Evolutionary conservation across 352 stramenopile genomes (phyloP).

Genomic region (Globisporangium takayamanum): DNA sequence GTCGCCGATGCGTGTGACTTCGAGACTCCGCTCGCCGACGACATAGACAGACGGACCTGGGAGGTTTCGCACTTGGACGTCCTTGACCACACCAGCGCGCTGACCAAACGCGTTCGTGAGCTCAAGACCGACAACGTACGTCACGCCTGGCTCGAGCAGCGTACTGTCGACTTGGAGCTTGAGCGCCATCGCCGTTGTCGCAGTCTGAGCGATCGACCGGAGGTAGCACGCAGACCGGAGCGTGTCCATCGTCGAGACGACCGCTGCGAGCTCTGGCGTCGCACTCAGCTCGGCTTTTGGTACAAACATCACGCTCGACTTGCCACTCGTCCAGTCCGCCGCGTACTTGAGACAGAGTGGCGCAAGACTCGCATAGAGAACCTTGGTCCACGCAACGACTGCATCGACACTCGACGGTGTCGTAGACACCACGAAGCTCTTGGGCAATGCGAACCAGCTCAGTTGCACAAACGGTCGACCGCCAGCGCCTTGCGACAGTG

Average conservation of each 20-base stretch:
- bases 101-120: conserved; percentile 60
- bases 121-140: conserved; percentile 42
- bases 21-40: conserved; percentile 30
- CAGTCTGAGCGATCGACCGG: conserved; percentile 22
- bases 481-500: conserved; percentile 42
- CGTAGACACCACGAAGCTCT: conserved; percentile 9
- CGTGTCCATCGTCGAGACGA: conserved; percentile 36
- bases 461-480: conserved; percentile 37
- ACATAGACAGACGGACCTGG: conserved; percentile 45
- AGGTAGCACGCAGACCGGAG: conserved; percentile 49
- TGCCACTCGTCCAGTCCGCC: conserved; percentile 28
- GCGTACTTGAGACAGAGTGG: conserved; percentile 49
- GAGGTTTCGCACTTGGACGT: conserved; percentile 27
- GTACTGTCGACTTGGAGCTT: conserved; percentile 41
- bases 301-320: conserved; percentile 20
- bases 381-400: conserved; percentile 10
- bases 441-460: conserved; percentile 39
- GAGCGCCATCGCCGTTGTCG: conserved; percentile 16
- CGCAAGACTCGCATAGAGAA: conserved; percentile 24
- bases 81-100: conserved; percentile 16
- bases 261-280: conserved; percentile 13
- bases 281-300: conserved; percentile 24
- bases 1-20: conserved; percentile 28
- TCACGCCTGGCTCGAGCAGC: conserved; percentile 24
- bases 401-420: neutral